Conservation (phyloP, 1,284 basidiomycete species). For the Stygiomarasmius scandens region DNA sequence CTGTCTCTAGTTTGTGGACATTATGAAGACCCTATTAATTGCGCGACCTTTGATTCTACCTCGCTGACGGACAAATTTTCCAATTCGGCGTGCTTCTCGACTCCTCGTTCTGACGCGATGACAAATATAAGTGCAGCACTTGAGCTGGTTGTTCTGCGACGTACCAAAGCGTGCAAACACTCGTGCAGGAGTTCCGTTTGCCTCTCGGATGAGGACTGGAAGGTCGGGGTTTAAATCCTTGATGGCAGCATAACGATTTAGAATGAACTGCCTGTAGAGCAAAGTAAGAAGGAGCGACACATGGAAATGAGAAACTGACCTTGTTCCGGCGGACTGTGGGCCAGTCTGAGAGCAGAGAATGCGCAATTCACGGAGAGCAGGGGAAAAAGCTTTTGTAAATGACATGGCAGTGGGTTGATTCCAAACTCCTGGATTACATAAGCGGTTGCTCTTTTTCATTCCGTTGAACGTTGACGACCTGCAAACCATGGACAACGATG, state of each 20-base stretch:
- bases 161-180: slow-evolving; percentile 91
- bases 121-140: neutral
- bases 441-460: slow-evolving; percentile 26
- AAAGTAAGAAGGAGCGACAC: slow-evolving; percentile 2
- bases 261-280: slow-evolving; percentile 77
- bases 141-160: slow-evolving; percentile 33
- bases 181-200: slow-evolving; percentile 84
- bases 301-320: slow-evolving; percentile 50
- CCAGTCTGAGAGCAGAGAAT: slow-evolving; percentile 86
- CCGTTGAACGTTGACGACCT: slow-evolving; percentile 13
- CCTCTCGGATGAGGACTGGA: slow-evolving; percentile 89
- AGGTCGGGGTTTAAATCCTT: slow-evolving; percentile 91
- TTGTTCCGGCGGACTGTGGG: slow-evolving; percentile 77
- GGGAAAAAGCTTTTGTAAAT: slow-evolving; percentile 80
- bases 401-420: slow-evolving; percentile 50
- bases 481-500: slow-evolving; percentile 61
- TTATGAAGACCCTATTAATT: slow-evolving; percentile 51
- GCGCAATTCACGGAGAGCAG: slow-evolving; percentile 84
- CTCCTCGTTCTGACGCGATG: slow-evolving; percentile 62
- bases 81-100: slow-evolving; percentile 80
- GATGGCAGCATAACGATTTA: slow-evolving; percentile 77
- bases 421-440: slow-evolving; percentile 29
- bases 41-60: slow-evolving; percentile 69
- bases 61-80: slow-evolving; percentile 76
- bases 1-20: too few species aligned